These are phyloP conservation scores for Daldinia caldariorum DNA, from an alignment of 495 filamentous ascomycete species.

Conservation along the genomic window DNA sequence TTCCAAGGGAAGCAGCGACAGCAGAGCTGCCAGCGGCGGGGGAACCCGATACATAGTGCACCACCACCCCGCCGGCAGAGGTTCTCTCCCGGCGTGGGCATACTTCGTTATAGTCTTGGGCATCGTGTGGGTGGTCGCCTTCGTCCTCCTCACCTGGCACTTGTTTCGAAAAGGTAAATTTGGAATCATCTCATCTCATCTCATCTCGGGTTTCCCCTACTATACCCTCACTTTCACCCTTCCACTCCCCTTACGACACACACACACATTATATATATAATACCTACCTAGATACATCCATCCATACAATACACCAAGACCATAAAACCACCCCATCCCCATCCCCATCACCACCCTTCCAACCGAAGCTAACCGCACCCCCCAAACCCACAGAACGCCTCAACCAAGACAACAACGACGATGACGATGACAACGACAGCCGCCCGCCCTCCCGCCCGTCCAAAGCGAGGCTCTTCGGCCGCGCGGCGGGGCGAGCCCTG, in stretches of 20 bases:
- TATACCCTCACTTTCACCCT: background rate
- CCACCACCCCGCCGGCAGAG: background rate
- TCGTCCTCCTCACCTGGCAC: conserved; percentile 10
- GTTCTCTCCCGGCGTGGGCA: conserved; percentile 20
- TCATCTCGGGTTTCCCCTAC: background rate
- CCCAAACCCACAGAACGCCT: too few species aligned
- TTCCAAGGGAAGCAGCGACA: conserved; percentile 27
- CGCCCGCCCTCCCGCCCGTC: conserved; percentile 4
- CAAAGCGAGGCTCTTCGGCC: background rate
- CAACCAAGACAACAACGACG: too few species aligned
- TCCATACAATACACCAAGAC: too few species aligned
- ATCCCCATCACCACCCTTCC: too few species aligned
- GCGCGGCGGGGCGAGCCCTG: conserved; percentile 25
- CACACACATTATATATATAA: too few species aligned
- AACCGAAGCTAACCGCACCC: too few species aligned
- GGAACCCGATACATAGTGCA: too few species aligned
- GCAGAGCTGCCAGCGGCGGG: conserved; percentile 10
- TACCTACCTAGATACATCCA: too few species aligned
- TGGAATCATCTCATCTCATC: background rate
- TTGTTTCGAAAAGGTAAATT: conserved; percentile 19
- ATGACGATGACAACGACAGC: background rate
- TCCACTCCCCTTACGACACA: too few species aligned
- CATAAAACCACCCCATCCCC: too few species aligned
- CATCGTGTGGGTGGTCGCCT: conserved; percentile 22
- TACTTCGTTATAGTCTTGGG: conserved; percentile 18